phyloP scores from a whole-genome alignment of 2,329 filamentous ascomycete genomes.

The Curvularia sp. region DNA sequence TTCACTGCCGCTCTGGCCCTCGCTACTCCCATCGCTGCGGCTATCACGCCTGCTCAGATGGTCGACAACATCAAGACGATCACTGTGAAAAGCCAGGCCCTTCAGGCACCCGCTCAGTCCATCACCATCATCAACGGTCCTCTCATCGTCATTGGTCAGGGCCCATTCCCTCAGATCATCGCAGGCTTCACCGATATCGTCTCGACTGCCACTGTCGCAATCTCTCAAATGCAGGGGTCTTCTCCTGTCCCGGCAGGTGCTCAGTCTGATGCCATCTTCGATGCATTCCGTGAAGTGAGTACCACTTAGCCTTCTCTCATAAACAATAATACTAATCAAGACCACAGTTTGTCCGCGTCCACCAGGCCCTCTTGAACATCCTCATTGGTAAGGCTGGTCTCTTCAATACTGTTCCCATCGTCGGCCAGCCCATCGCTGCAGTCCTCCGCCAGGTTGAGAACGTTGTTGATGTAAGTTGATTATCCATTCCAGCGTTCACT shows the following conservation, averaged over 20 bases:
- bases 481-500: fast-evolving
- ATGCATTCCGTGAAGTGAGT: slow-evolving; percentile 25
- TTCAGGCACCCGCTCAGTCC: slow-evolving; percentile 20
- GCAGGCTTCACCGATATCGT: slow-evolving; percentile 21
- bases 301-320: too few relatives aligned
- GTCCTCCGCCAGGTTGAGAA: slow-evolving; percentile 23
- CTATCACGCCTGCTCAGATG: slow-evolving; percentile 13
- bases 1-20: slow-evolving; percentile 22
- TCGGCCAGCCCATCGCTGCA: slow-evolving; percentile 22
- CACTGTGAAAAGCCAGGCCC: slow-evolving; percentile 19
- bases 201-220: slow-evolving; percentile 7
- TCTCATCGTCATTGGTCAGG: slow-evolving; percentile 19
- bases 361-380: slow-evolving; percentile 27
- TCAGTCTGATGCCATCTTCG: slow-evolving; percentile 13
- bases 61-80: slow-evolving; percentile 18
- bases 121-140: slow-evolving; percentile 21
- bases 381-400: slow-evolving; percentile 27
- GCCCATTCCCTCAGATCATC: slow-evolving; percentile 22
- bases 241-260: slow-evolving; percentile 9
- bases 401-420: slow-evolving; percentile 19
- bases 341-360: slow-evolving; percentile 25
- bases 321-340: not conserved
- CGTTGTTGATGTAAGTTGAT: slow-evolving; percentile 26
- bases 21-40: slow-evolving; percentile 18
- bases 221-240: slow-evolving; percentile 17